Conservation (phyloP, 768 basidiomycete genomes). For the Grammothele lineata region DNA sequence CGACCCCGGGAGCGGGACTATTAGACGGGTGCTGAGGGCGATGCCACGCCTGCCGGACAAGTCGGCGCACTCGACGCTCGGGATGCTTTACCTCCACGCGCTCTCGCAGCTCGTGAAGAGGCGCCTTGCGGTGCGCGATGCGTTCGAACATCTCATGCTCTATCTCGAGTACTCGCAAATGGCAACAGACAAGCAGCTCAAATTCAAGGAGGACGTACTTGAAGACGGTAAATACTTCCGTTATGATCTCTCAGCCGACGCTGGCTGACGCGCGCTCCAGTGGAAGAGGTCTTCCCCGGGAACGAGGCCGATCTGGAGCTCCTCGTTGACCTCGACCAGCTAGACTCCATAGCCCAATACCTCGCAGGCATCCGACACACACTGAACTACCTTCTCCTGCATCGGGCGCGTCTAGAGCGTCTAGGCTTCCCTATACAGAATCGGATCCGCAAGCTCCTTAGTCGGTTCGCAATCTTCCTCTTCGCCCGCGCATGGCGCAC, state of each 20-base stretch:
- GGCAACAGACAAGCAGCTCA: background rate
- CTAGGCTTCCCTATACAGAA: background rate
- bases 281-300: slow-evolving; percentile 1
- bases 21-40: background rate
- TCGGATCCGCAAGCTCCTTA: background rate
- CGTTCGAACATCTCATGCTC: slow-evolving; percentile 1
- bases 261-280: background rate
- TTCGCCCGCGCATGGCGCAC: background rate
- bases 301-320: background rate
- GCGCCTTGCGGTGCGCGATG: background rate
- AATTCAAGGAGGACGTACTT: background rate
- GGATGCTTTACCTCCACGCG: slow-evolving; percentile 4
- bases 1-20: slow-evolving; percentile 2
- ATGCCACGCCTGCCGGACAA: background rate
- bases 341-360: slow-evolving; percentile 2
- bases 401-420: background rate
- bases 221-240: background rate
- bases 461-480: background rate
- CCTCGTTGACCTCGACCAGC: slow-evolving; percentile 5
- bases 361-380: slow-evolving; percentile 1
- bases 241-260: background rate
- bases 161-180: slow-evolving; percentile 1
- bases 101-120: slow-evolving; percentile 2
- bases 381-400: slow-evolving; percentile 5
- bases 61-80: background rate